Evolutionary conservation across 305 asterid species (phyloP), one percentile per base, ranked within the genome.

Genomic region (Fraxinus baroniana): DNA sequence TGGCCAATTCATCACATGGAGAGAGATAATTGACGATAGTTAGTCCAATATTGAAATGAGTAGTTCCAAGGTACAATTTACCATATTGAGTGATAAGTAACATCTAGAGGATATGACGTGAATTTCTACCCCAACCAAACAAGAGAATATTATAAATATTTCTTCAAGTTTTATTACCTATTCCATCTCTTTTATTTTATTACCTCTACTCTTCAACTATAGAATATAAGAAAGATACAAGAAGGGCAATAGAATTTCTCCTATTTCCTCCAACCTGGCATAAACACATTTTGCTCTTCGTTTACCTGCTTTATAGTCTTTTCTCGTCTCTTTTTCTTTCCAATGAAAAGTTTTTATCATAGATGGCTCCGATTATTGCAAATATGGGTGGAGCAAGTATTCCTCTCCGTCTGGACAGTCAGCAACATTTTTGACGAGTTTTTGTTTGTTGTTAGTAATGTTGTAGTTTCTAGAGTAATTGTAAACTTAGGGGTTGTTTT

Each of bases 331-430:
- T 46, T 46, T 46, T 46, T 46, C n/a, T 0, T 55, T 17, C 24
- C 8, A 5, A 24, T 55, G n/a, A 55, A 55, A 4, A 55, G 2
- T 3, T 32, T 82, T 83, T 55, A 82, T 46, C 15, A 73, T 78
- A 95, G 98, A 97, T 82, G 99, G 98, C 76, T 95, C 98, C 3
- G 98, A 97, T 73, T 95, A 95, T 83, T 91, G 97, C 89, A 95
- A 95, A 87, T 94, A 89, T 35, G 39, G 7, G 39, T 35, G 39
- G 39, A 35, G 39, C 90, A 95, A 95, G 89, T 94, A 94, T 79
- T 73, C 84, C 74, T 87, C 94, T 90, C 98, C 97, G 78, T 93
- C 97, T 98, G 97, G 82, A 5, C 86, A 93, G 80, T 93, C 98
- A 76, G 97, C 99, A 57, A 95, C 99, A 64, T 95, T 95, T 88